These are phyloP conservation scores for Aschersonia sp. DNA, from an alignment of 2,329 filamentous ascomycete species.

Conservation along the genomic window DNA sequence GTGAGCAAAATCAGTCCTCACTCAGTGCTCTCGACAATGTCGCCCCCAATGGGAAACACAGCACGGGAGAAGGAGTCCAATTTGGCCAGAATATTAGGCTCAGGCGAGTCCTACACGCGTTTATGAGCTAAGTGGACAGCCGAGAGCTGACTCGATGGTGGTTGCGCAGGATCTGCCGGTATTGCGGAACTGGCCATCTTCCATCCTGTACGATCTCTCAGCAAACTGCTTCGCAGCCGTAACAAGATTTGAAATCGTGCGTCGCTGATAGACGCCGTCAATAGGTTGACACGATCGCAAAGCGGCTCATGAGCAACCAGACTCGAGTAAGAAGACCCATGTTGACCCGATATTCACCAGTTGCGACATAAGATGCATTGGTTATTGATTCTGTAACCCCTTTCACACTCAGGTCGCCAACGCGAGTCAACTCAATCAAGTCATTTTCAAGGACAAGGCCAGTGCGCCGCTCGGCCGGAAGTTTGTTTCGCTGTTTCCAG, in stretches of 20 bases:
- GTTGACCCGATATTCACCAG: not conserved
- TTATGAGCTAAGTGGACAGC: not conserved
- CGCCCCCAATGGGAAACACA: slow-evolving; percentile 34
- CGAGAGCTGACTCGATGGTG: slow-evolving; percentile 8
- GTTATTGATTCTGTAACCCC: not conserved
- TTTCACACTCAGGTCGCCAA: slow-evolving; percentile 14
- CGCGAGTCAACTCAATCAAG: slow-evolving; percentile 58
- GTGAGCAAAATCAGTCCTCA: no score
- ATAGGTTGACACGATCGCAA: slow-evolving; percentile 93
- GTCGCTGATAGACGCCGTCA: not conserved
- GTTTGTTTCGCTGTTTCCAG: slow-evolving; percentile 92
- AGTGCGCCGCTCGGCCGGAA: slow-evolving; percentile 55
- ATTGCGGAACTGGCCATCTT: slow-evolving; percentile 89
- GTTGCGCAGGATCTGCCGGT: slow-evolving; percentile 62
- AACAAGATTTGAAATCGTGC: no score
- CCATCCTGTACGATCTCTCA: slow-evolving; percentile 53
- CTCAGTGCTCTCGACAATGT: slow-evolving; percentile 31
- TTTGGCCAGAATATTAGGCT: slow-evolving; percentile 75
- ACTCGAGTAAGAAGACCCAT: slow-evolving; percentile 33
- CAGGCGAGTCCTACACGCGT: slow-evolving; percentile 44
- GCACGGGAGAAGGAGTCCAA: slow-evolving; percentile 69
- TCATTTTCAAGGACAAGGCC: slow-evolving; percentile 90
- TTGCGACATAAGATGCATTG: not conserved
- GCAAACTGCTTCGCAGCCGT: not conserved
- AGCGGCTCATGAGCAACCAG: slow-evolving; percentile 98